Evolutionary conservation across 2,329 filamentous ascomycete genomes (phyloP).

Genomic region (Cladosporium sp.): DNA sequence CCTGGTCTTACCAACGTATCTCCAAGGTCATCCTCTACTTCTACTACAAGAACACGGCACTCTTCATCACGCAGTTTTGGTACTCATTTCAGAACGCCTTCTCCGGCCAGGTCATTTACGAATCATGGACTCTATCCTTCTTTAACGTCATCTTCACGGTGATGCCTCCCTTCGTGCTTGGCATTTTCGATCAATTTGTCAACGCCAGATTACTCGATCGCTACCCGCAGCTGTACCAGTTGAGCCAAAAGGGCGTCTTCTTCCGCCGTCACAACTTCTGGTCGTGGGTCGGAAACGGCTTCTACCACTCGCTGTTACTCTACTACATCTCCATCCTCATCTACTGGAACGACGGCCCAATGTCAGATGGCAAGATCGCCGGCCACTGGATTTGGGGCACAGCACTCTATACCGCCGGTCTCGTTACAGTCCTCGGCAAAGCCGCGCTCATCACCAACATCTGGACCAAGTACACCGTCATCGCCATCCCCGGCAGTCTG

Average conservation of each 20-base stretch:
- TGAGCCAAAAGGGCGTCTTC: slow-evolving; percentile 88
- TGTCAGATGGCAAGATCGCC: slow-evolving; percentile 70
- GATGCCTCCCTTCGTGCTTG: slow-evolving; percentile 84
- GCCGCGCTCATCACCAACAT: slow-evolving; percentile 91
- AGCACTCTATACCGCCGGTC: slow-evolving; percentile 86
- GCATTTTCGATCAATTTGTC: slow-evolving; percentile 96
- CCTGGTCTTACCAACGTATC: slow-evolving; percentile 96
- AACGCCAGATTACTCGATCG: slow-evolving; percentile 87
- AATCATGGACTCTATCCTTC: slow-evolving; percentile 98
- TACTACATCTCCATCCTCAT: slow-evolving; percentile 79
- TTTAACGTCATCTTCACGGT: slow-evolving; percentile 99
- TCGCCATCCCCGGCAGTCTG: slow-evolving; percentile 92
- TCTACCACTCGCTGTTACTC: slow-evolving; percentile 91
- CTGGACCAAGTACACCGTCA: slow-evolving; percentile 97
- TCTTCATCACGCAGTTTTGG: slow-evolving; percentile 99
- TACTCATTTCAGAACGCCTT: slow-evolving; percentile 98
- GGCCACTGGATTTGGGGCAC: slow-evolving; percentile 99
- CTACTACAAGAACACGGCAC: slow-evolving; percentile 97
- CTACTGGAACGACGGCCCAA: slow-evolving; percentile 72
- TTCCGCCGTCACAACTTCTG: slow-evolving; percentile 90
- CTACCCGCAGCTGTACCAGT: slow-evolving; percentile 90
- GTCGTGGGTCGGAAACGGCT: slow-evolving; percentile 87
- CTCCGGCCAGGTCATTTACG: slow-evolving; percentile 95
- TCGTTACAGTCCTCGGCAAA: slow-evolving; percentile 89
- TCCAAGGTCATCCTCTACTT: slow-evolving; percentile 97